Conservation (phyloP, 257 asterid genomes). For the Petunia axillaris region DNA sequence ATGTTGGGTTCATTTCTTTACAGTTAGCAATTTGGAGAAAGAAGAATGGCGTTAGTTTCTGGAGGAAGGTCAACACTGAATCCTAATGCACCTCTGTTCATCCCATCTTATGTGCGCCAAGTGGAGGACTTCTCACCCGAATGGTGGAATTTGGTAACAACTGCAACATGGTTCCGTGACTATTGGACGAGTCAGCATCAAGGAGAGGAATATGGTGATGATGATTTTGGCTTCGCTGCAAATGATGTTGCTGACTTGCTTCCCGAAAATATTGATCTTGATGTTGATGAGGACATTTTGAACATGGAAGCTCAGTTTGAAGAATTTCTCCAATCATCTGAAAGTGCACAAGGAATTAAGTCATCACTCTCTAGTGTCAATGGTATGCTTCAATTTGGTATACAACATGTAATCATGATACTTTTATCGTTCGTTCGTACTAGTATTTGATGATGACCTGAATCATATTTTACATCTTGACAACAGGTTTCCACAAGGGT, state of each 20-base stretch:
- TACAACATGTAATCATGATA: neutral
- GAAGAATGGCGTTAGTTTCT: slow-evolving; percentile 73
- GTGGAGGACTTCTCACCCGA: slow-evolving; percentile 97
- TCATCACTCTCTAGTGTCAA: slow-evolving; percentile 32
- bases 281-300: slow-evolving; percentile 78
- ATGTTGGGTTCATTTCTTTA: slow-evolving; percentile 8
- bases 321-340: slow-evolving; percentile 74
- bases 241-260: slow-evolving; percentile 52
- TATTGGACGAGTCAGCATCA: slow-evolving; percentile 83
- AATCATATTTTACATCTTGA: neutral
- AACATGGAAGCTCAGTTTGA: slow-evolving; percentile 90
- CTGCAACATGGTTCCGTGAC: slow-evolving; percentile 78
- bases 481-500: slow-evolving; percentile 46
- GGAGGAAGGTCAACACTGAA: slow-evolving; percentile 78
- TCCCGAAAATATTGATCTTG: slow-evolving; percentile 82
- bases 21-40: slow-evolving; percentile 7
- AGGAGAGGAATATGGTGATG: slow-evolving; percentile 53
- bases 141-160: slow-evolving; percentile 90
- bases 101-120: slow-evolving; percentile 82
- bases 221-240: slow-evolving; percentile 36
- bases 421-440: neutral
- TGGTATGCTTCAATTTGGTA: slow-evolving; percentile 49
- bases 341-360: slow-evolving; percentile 41
- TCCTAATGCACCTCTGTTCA: slow-evolving; percentile 81
- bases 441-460: neutral